A percentile compares a stretch with the other conserved stretches of the same genome.
Evolutionary conservation across 139 green algal genomes (phyloP).

Genomic region (Monoraphidium neglectum): DNA sequence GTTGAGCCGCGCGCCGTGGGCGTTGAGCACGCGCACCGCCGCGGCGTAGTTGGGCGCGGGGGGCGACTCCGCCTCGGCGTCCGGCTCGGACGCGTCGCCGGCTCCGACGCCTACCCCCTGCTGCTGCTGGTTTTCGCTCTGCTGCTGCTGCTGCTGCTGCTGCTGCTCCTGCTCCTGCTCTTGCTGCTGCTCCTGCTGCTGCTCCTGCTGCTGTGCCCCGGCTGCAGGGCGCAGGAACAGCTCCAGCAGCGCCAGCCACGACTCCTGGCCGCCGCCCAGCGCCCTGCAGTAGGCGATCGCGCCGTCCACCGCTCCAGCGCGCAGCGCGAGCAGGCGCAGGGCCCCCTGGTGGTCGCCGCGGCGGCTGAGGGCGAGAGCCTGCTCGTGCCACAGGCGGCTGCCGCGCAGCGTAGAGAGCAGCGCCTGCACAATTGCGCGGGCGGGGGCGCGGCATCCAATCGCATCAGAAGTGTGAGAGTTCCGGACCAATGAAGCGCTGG

Average conservation of each 20-base stretch:
- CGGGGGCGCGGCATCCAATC: too few relatives aligned
- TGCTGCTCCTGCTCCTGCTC: neutral
- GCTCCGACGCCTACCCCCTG: neutral
- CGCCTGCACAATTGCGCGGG: conserved; percentile 27
- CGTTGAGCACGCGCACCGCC: conserved; percentile 52
- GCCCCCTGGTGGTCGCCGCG: conserved; percentile 56
- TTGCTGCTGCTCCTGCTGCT: neutral
- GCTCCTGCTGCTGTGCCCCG: neutral
- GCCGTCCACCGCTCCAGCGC: conserved; percentile 51
- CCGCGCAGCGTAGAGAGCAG: conserved; percentile 5
- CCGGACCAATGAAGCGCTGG: too few relatives aligned
- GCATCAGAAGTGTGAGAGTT: too few relatives aligned
- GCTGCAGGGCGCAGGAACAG: conserved; percentile 62
- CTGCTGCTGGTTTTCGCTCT: neutral
- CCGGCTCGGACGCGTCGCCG: conserved; percentile 24
- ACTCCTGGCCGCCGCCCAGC: conserved; percentile 26
- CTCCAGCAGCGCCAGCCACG: conserved; percentile 59
- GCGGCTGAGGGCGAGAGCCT: conserved; percentile 60
- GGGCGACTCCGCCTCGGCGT: too few relatives aligned
- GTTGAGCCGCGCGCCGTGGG: conserved; percentile 55
- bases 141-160: neutral
- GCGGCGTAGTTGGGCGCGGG: conserved; percentile 55
- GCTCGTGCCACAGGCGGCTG: conserved; percentile 46
- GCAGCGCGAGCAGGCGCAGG: conserved; percentile 68
- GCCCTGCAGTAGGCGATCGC: conserved; percentile 70